Evolutionary conservation across 225 moss, liverwort and hornwort species (phyloP), one percentile per base, ranked within the genome.

Genomic region (Sphagnum tenellum): DNA sequence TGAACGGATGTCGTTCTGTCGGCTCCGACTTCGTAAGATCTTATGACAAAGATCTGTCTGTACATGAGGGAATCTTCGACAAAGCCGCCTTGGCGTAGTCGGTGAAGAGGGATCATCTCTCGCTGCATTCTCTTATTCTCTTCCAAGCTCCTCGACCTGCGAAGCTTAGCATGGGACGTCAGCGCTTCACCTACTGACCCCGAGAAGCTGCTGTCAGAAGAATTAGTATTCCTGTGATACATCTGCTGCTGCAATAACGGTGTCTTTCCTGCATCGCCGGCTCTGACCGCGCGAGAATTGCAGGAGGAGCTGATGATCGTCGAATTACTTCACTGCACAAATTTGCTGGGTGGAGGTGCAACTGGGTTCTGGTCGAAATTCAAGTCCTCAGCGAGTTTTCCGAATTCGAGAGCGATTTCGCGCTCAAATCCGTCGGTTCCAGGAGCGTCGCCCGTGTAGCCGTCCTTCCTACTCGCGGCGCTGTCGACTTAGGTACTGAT

Each of bases 11-110:
- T 66, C 0, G 67, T 59, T 56, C 70, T 76, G 63, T 80, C 79
- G 2, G 64, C 76, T 12, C 76, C 79, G 29, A 70, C 76, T 73
- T 65, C 76, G 2, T 80, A 76, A 0, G 73, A 76, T 5, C 76
- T 54, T 11, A 76, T 55, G 14, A 65, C 65, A 55, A 73, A 79
- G 4, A 64, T 62, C 52, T 76, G 79, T 53, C 70, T 65, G 73
- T 70, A 70, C 2, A 70, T 8, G 46, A 50, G 58, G 3, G 12
- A 53, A 57, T 73, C 59, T 69, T 79, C 75, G 14, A 72, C 65
- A 46, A 79, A 70, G 0, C 46, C 75, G 5, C 69, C 67, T 2
- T 65, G 70, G 2, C 57, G 46, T 60, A 73, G 8, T 29, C 63
- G 11, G 73, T 80, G 67, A 57, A 76, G n/a, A 0, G 76, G 76